Base-by-base conservation (phyloP, 2,329 filamentous ascomycete genomes). In the Fusarium dlaminii region DNA sequence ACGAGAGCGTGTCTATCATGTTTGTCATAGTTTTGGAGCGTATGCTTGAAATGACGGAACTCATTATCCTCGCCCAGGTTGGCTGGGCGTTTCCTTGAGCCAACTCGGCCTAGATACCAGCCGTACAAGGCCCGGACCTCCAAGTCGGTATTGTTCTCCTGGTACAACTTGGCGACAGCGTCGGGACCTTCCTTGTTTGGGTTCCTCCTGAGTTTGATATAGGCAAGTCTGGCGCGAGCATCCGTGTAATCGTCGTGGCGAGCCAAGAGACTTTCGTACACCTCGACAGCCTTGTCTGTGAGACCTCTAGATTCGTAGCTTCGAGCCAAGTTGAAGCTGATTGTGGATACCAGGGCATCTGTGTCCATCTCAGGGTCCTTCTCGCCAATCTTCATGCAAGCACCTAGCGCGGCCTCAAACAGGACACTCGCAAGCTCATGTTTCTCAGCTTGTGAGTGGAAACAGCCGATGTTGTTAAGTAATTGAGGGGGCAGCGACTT, bases 1-100 rank as follows among this genome's bases (percentile, higher is more conserved):
- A 97, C 95, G 34, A 99, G 87, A 9, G 96, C 94, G 81, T 99
- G 99, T n/a, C 94, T 90, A 81, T 99, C 96, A 81, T 99, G 96
- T 87, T 98, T 99, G 85, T 99, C 96, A 81, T 95, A 93, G 75
- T 95, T 91, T 81, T 97, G 94, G 36, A 99, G 86, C 0, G 96
- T 98, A 82, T 98, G 95, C 84, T 98, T 99, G 87, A 97, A 97
- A 81, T 98, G 95, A 8, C 95, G 91, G 78, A 98, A 92, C 82
- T 99, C 96, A 39, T 92, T 91, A 80, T 99, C 97, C 79, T 98
- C 95, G 22, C 91, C 91, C 68, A 98, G 88, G 79, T 96, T 96
- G 58, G 90, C 85, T 8, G 92, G 91, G 65, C 92, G 90, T 84
- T 96, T 98, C 82, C 96, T 95, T 18, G 93, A 92, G 76, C 90